A percentile compares a stretch with the other conserved stretches of the same genome.
Evolutionary conservation across 2,329 filamentous ascomycete genomes (phyloP).

Genomic region (Arachnopeziza araneosa): DNA sequence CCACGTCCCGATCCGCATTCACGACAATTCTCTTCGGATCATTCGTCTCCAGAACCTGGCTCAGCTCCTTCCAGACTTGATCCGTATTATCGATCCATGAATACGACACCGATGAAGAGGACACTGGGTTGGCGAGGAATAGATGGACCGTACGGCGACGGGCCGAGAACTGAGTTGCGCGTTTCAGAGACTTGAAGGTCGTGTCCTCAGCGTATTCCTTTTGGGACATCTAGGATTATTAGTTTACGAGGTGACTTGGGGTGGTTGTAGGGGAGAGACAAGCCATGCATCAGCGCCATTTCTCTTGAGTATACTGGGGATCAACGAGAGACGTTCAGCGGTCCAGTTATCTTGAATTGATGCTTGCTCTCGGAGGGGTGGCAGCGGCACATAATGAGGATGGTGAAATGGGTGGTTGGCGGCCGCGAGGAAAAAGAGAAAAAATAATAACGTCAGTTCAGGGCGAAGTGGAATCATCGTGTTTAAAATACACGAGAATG

Average conservation of each 20-base stretch:
- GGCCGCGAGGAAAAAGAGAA: background rate
- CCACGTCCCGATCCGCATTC: constrained; percentile 40
- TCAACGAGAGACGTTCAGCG: constrained; percentile 35
- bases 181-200: constrained; percentile 45
- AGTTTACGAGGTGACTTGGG: background rate
- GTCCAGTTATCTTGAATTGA: constrained; percentile 41
- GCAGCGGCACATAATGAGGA: constrained; percentile 34
- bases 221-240: constrained; percentile 39
- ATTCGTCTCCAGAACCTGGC: constrained; percentile 33
- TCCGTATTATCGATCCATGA: constrained; percentile 44
- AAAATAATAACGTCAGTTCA: background rate
- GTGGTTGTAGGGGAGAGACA: constrained; percentile 25
- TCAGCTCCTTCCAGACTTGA: constrained; percentile 37
- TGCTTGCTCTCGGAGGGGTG: constrained; percentile 40
- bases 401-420: background rate
- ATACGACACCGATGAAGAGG: constrained; percentile 30
- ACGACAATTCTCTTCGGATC: constrained; percentile 37
- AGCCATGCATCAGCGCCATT: constrained; percentile 45
- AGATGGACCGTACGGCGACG: constrained; percentile 45
- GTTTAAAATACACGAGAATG: background rate
- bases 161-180: constrained; percentile 41
- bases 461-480: background rate
- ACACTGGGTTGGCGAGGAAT: constrained; percentile 38
- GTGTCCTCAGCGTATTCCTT: constrained; percentile 48
- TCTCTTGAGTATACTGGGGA: constrained; percentile 39